Base-by-base conservation (phyloP, 345 rosid genomes). In the Bruguiera gymnorhiza region DNA sequence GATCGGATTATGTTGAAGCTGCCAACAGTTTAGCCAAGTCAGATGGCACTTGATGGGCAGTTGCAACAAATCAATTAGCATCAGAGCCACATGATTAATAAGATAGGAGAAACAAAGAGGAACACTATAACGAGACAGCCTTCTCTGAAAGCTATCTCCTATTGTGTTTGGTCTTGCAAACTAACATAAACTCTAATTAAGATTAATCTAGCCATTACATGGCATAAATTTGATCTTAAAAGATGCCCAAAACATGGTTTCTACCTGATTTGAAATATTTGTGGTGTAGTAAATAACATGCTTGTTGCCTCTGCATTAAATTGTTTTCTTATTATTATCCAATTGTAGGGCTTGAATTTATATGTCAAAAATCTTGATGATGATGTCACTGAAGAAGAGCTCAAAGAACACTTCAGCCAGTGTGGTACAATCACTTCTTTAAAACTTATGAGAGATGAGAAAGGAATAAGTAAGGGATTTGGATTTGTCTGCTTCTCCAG, bases 401-500 rank as follows among this genome's bases (percentile, higher is more conserved):
- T 90, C 50, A 81, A 67, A 77, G 82, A 83, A 50, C 78, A 77
- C 67, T 90, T 90, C 71, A 85, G 90, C 65, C 82, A 84, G 66
- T 85, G 91, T 76, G 97, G 97, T 63, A 78, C 61, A 39, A 84
- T 85, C 64, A 85, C 82, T 21, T 86, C 97, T 16, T 80, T 83
- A 48, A 90, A 86, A 79, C 48, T 86, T 59, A 88, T 86, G 91
- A 79, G 88, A 71, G 88, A 88, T 71, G 81, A 84, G 29, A 90
- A 84, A 83, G 93, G 97, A 67, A 73, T 71, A 34, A 84, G 86
- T 67, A 90, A 81, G 69, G 97, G 97, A 20, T 86, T 86, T 75
- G 93, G 93, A 68, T 90, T 90, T 80, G 90, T 88, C 16, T 85
- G 91, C 75, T 88, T 90, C 78, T 86, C 91, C 75, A 74, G 70